phyloP scores from a whole-genome alignment of 1,284 basidiomycete genomes.

The Trichosporon asahii region DNA sequence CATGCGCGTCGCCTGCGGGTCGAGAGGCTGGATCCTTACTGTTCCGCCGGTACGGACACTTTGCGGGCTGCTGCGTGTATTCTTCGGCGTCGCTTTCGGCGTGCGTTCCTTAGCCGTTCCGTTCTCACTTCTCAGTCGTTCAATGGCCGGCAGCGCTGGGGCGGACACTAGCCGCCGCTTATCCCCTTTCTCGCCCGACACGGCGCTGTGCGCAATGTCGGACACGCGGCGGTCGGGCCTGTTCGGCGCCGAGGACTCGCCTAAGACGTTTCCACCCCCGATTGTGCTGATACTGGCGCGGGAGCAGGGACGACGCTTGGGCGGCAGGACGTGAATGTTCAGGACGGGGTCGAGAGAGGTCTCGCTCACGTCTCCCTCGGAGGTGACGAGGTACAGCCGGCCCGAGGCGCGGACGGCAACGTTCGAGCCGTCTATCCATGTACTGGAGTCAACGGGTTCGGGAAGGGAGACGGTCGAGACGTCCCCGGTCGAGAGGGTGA shows the following conservation, averaged over 20 bases:
- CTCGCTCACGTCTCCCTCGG: slow-evolving; percentile 11
- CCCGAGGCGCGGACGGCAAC: slow-evolving; percentile 25
- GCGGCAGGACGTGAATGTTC: slow-evolving; percentile 16
- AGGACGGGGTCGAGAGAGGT: slow-evolving; percentile 20
- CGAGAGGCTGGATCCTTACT: slow-evolving; percentile 14
- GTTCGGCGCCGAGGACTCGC: slow-evolving; percentile 21
- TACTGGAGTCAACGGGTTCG: slow-evolving; percentile 16
- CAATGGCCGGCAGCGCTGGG: background rate
- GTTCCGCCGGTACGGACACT: slow-evolving; percentile 12
- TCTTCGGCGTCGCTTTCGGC: slow-evolving; percentile 3
- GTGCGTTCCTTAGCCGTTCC: background rate
- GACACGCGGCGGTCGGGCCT: background rate
- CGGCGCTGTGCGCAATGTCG: background rate
- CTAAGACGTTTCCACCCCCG: background rate
- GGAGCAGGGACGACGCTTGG: background rate
- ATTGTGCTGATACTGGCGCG: background rate
- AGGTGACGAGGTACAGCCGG: slow-evolving; percentile 23
- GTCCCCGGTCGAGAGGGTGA: background rate
- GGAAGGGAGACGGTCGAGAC: slow-evolving; percentile 1
- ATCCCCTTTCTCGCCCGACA: background rate
- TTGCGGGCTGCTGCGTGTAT: background rate
- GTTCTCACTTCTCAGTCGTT: background rate
- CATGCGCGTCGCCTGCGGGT: background rate
- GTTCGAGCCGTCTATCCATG: slow-evolving; percentile 24
- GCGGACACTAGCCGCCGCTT: background rate